Evolutionary conservation across 345 rosid genomes (phyloP), one percentile per base, ranked within the genome.

Genomic region (Camelina hispida): DNA sequence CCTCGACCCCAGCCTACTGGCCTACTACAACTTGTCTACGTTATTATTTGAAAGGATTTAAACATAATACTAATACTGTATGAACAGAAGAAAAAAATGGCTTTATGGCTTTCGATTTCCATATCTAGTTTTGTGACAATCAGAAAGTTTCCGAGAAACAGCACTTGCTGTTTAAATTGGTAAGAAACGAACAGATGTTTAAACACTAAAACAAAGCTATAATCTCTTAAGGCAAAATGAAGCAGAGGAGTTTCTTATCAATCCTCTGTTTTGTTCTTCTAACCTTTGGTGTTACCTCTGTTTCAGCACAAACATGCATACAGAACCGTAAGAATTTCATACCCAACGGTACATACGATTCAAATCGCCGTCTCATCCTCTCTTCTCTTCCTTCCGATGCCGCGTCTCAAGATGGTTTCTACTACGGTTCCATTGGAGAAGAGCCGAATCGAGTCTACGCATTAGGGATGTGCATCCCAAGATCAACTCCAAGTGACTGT

Each of bases 351-450:
- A 59, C 23, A 1, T 59, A 59, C 68, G 53, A 44, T 4, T 13
- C 22, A 15, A 63, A 43, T 28, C 68, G 15, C 9, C 54, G 15
- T 44, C 37, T 22, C 9, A 4, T 43, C 53, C 47, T 66, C 47
- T 64, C 77, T 63, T 71, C 68, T 57, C 78, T 80, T 3, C 55
- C 74, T 43, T 30, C 69, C 9, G 66, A 77, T 30, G 71, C 46
- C 61, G 8, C 67, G 4, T 12, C n/a, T 34, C 66, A 37, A 22
- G 30, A 50, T 5, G 75, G 59, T 44, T 83, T 69, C 79, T 80
- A 66, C 62, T 54, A 22, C 15, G 50, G 70, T 28, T 55, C 80
- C 0, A n/a, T 58, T 1, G 81, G 83, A 15, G 57, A 71, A 66
- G 79, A 32, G 28, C 37, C 38, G 2, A 9, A 69, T 44, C 51